These are phyloP conservation scores for Leccinum fibrillosum DNA, from an alignment of 768 basidiomycete genomes.

Conservation along the genomic window DNA sequence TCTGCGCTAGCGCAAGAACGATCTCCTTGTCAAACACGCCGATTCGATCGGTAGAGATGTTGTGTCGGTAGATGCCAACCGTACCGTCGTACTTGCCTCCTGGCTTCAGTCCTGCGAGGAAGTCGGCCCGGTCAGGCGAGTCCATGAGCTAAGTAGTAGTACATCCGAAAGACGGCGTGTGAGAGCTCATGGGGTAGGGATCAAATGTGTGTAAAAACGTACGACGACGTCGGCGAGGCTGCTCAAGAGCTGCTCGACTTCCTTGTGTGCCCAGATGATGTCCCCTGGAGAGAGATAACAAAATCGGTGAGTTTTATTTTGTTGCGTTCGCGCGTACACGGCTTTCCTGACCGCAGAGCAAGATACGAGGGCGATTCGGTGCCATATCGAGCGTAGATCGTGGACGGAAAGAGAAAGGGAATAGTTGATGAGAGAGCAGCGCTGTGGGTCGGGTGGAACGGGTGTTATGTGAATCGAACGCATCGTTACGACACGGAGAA, in stretches of 20 bases:
- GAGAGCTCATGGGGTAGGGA: not conserved
- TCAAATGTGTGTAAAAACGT: constrained; percentile 29
- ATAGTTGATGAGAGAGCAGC: not conserved
- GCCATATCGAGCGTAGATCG: not conserved
- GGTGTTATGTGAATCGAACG: not conserved
- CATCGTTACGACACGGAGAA: not conserved
- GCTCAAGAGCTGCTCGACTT: constrained; percentile 61
- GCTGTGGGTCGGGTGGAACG: not conserved
- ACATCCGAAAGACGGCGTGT: not conserved
- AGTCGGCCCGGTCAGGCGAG: constrained; percentile 61
- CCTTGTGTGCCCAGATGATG: constrained; percentile 80
- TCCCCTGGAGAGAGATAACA: constrained; percentile 41
- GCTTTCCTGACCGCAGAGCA: constrained; percentile 33
- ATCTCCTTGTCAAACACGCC: constrained; percentile 82
- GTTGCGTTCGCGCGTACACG: not conserved
- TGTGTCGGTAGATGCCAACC: constrained; percentile 78
- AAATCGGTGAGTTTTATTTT: not conserved
- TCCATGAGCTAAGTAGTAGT: constrained; percentile 42
- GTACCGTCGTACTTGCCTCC: constrained; percentile 73
- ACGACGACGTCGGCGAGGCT: constrained; percentile 76
- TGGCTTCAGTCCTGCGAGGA: constrained; percentile 58
- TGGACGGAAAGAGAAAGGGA: not conserved
- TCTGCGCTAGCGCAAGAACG: constrained; percentile 57
- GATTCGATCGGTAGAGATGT: constrained; percentile 58
- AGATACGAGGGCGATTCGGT: constrained; percentile 21